Evolutionary conservation across 441 rosid species (phyloP).

Genomic region (Euphorbia celastroides): DNA sequence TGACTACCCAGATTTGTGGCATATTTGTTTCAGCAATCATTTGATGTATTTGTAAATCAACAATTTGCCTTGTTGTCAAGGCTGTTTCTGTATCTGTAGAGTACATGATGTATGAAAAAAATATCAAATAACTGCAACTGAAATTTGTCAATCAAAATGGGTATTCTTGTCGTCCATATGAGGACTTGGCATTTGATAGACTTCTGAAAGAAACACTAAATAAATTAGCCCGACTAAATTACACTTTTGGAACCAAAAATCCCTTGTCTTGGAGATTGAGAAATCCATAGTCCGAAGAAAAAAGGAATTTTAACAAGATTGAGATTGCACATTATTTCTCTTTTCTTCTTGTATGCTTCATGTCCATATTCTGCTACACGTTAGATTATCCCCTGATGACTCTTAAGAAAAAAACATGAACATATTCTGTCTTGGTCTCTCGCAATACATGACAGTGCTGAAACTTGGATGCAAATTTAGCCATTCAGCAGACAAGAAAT

Average conservation of each 20-base stretch:
- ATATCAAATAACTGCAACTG: neutral
- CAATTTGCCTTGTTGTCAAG: neutral
- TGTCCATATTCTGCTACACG: neutral
- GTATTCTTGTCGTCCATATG: neutral
- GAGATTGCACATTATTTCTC: neutral
- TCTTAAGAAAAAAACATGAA: neutral
- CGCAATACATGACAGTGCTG: neutral
- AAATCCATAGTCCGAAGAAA: neutral
- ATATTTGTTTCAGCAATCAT: neutral
- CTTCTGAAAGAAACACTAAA: neutral
- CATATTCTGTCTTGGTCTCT: neutral
- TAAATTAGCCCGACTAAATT: neutral
- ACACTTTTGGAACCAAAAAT: neutral
- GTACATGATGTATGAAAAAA: neutral
- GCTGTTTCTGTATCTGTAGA: neutral
- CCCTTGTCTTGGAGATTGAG: neutral
- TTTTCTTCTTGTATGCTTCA: neutral
- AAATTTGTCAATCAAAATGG: neutral
- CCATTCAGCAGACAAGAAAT: neutral
- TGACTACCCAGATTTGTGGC: neutral
- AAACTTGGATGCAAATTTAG: neutral
- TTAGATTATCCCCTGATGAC: neutral
- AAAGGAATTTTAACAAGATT: neutral
- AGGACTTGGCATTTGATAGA: neutral
- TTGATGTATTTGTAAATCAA: neutral